Evolutionary conservation across 495 filamentous ascomycete genomes (phyloP), one percentile per base, ranked within the genome.

Genomic region (Lepraria neglecta): DNA sequence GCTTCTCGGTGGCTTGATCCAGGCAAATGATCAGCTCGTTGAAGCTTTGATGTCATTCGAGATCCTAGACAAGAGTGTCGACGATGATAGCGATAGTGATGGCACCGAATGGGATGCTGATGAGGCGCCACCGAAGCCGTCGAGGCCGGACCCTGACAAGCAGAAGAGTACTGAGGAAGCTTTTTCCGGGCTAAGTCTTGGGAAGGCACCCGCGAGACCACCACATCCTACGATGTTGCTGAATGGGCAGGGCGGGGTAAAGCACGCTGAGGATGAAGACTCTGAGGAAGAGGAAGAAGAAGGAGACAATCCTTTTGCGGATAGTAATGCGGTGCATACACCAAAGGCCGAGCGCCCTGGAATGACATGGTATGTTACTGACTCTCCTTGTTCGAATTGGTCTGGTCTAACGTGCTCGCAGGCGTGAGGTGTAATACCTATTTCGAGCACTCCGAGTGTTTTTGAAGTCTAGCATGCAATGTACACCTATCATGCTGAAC

Each of bases 81-180:
- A 97, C 63, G 91, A 95, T 53, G 94, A 99, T 72, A 95, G 90
- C 66, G 95, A 99, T 70, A 96, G 90, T 55, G 95, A 97, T 30
- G 75, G 79, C 33, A 74, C 78, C 24, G 19, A 75, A 70, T 62
- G 74, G 73, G 74, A 72, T 65, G 82, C 83, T 53, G 83, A 86
- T 54, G 61, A 84, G 27, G 78, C 79, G 30, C 75, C 78, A 55
- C 52, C 56, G 35, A 48, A 52, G 24, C 54, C 62, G 40, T 17
- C 64, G 33, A 45, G 72, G 68, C 30, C 66, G 1, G 44, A 45
- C 30, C 15, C 65, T 40, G 45, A 46, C 19, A 30, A 43, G 52
- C 59, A 58, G 42, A 63, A 64, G 19, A 38, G 43, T 21, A 47
- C 76, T 44, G 64, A 71, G 15, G 66, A 77, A 27, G 68, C 68